Evolutionary conservation across 768 basidiomycete genomes (phyloP).

Genomic region (Scleroderma bovista): DNA sequence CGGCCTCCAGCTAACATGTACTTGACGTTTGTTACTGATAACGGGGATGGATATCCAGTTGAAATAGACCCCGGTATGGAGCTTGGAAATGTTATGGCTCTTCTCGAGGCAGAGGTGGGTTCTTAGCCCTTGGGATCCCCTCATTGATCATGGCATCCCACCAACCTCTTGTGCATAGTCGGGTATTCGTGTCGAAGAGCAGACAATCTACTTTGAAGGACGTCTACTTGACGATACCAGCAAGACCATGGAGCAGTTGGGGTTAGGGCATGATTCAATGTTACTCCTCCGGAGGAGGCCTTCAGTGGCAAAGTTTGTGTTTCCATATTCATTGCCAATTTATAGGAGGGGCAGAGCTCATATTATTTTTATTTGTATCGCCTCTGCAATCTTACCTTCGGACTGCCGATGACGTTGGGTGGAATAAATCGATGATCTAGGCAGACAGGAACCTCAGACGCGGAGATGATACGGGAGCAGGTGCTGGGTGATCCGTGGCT

Average conservation of each 20-base stretch:
- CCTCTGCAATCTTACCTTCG: not conserved
- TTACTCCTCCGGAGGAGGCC: conserved; percentile 60
- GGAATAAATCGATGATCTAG: not conserved
- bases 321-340: no score
- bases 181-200: conserved; percentile 64
- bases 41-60: conserved; percentile 56
- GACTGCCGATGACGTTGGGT: not conserved
- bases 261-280: conserved; percentile 57
- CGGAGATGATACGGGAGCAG: conserved; percentile 89
- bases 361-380: not conserved
- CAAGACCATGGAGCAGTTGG: conserved; percentile 62
- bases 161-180: conserved; percentile 42
- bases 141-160: no score
- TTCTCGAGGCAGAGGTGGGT: conserved; percentile 92
- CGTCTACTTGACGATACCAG: conserved; percentile 62
- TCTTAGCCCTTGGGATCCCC: not conserved
- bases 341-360: no score
- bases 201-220: conserved; percentile 64
- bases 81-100: conserved; percentile 86
- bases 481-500: conserved; percentile 78
- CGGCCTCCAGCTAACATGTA: conserved; percentile 41
- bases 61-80: conserved; percentile 91
- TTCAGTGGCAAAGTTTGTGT: conserved; percentile 8
- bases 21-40: conserved; percentile 66
- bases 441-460: conserved; percentile 65